phyloP scores from a whole-genome alignment of 352 stramenopile species.

The Thraustotheca clavata region DNA sequence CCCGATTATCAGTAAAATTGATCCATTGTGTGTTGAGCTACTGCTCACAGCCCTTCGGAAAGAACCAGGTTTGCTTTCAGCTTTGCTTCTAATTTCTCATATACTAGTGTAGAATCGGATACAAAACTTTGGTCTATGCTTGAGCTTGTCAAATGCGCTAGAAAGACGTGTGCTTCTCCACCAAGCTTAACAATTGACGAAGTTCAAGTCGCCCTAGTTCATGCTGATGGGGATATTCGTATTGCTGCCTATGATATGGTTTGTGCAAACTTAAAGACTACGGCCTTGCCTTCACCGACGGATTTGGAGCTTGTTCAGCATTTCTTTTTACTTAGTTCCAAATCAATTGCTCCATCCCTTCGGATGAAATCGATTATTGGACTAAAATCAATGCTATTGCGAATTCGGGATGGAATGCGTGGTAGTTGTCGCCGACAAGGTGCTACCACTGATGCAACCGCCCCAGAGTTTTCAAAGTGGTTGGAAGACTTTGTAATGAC shows the following conservation, averaged over 20 bases:
- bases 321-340: slow-evolving; percentile 60
- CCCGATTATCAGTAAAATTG: slow-evolving; percentile 61
- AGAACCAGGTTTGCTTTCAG: not conserved
- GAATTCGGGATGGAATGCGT: slow-evolving; percentile 56
- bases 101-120: slow-evolving; percentile 25
- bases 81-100: not conserved
- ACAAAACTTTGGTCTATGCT: slow-evolving; percentile 59
- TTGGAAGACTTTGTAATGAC: slow-evolving; percentile 54
- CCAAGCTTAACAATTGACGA: slow-evolving; percentile 37
- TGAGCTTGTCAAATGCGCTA: slow-evolving; percentile 70
- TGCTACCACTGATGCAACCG: slow-evolving; percentile 21
- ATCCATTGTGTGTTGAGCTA: slow-evolving; percentile 38
- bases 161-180: slow-evolving; percentile 52
- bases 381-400: slow-evolving; percentile 66
- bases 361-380: slow-evolving; percentile 68
- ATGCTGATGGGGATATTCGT: slow-evolving; percentile 46
- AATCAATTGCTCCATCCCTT: slow-evolving; percentile 54
- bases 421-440: slow-evolving; percentile 34
- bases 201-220: slow-evolving; percentile 49
- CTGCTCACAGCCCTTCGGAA: slow-evolving; percentile 44
- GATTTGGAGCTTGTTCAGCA: slow-evolving; percentile 54
- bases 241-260: slow-evolving; percentile 69
- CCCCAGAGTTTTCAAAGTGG: slow-evolving; percentile 51
- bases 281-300: slow-evolving; percentile 44
- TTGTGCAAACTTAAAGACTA: slow-evolving; percentile 71